These are phyloP conservation scores for Chloranthus sessilifolius DNA, from an alignment of 164 flowering plant species.

Conservation along the genomic window DNA sequence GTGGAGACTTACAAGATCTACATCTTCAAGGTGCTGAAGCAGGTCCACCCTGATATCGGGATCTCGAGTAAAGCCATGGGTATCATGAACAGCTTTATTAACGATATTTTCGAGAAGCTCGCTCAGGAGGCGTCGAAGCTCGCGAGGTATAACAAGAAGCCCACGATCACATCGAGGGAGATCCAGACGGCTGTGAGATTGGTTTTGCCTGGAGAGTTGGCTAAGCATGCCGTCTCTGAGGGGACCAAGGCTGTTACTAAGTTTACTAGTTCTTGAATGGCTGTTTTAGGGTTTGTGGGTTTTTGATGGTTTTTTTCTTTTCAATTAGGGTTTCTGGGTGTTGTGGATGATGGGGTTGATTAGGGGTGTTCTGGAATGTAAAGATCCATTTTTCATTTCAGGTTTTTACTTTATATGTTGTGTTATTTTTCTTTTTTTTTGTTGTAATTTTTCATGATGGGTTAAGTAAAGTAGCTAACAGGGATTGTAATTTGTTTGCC, in stretches of 20 bases:
- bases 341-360: no score
- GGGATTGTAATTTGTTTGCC: no score
- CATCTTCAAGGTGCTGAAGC: conserved; percentile 7
- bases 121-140: conserved; percentile 2
- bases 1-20: conserved; percentile 2
- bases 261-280: not conserved
- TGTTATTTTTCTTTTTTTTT: no score
- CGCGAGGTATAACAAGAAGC: not conserved
- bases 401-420: no score
- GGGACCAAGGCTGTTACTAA: not conserved
- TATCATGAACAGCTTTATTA: conserved; percentile 8
- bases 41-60: conserved; percentile 7
- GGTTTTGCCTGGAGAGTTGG: not conserved
- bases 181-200: conserved; percentile 8
- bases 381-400: no score
- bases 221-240: conserved; percentile 6
- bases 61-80: conserved; percentile 7
- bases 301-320: no score
- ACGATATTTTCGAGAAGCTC: conserved; percentile 8
- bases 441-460: no score
- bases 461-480: no score
- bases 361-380: no score
- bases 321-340: no score
- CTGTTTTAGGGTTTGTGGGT: not conserved
- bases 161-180: not conserved